Evolutionary conservation across 2,329 filamentous ascomycete genomes (phyloP), one percentile per base, ranked within the genome.

Genomic region (Verticillium nubilum): DNA sequence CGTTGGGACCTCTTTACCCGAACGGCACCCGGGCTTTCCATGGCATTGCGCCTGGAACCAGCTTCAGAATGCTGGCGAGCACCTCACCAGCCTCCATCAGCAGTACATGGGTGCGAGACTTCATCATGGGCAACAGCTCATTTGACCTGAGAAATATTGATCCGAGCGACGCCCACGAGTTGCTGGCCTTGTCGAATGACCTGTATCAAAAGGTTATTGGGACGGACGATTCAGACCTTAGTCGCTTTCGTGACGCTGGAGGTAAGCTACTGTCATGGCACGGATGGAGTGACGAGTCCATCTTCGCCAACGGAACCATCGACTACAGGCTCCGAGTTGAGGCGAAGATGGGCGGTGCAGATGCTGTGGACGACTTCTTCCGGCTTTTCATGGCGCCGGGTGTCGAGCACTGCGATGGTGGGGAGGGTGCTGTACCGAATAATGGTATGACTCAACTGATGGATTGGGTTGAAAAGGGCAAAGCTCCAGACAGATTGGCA

Each of bases 311-410:
- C 13, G 68, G 67, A 1, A 70, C 72, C 7, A 62, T 68, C 13
- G 60, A 70, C 28, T 77, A 74, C 63, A 73, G 72, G 61, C 56
- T 68, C 33, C 65, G 65, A 17, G 72, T 73, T 0, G 60, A 65
- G 10, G 62, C 67, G 2, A 75, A 73, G 0, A 77, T 82, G 73
- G 69, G 67, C 3, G 66, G 63, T 2, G n/a, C 58, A 9, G 59
- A 35, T 12, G 57, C 47, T 60, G 5, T 62, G 17, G 56, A 63
- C 10, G 76, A 79, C 17, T 81, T 81, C 66, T 85, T 82, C 68
- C 67, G 74, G 2, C 73, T 81, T 63, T 84, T 84, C 66, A 67
- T 72, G 4, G 74, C 83, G 5, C 80, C 80, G 1, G 82, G 81
- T 1, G 77, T 83, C 71, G 72, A 69, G 4, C 82, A 85, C 64